phyloP scores from a whole-genome alignment of 129 eudicot genomes.

The Artemisia argyi region DNA sequence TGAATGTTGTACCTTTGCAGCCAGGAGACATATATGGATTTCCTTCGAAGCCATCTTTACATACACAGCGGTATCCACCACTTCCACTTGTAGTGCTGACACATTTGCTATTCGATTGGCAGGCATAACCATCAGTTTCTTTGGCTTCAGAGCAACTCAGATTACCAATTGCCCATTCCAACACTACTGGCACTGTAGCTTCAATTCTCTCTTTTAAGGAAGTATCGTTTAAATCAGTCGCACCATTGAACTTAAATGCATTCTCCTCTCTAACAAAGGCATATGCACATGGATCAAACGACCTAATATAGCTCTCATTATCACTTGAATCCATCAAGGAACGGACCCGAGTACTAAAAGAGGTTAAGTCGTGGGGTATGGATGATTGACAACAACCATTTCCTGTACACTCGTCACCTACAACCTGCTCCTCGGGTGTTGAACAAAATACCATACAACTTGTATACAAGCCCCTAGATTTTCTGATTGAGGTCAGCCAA shows the following conservation, averaged over 20 bases:
- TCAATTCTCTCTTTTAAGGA: not conserved
- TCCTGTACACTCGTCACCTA: conserved; percentile 33
- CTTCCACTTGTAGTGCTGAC: not conserved
- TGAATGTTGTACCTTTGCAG: no score
- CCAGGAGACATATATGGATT: no score
- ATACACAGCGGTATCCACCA: no score
- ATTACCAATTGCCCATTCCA: conserved; percentile 37
- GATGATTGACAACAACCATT: conserved; percentile 48
- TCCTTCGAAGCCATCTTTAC: no score
- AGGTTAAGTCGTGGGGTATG: conserved; percentile 13
- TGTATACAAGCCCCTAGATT: not conserved
- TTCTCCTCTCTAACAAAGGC: no score
- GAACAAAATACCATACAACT: conserved; percentile 28
- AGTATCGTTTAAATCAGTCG: conserved; percentile 10
- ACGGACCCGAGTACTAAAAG: no score
- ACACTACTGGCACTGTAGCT: conserved; percentile 23
- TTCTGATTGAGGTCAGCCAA: not conserved
- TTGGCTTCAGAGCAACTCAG: conserved; percentile 17
- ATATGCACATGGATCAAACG: no score
- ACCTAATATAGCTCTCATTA: no score
- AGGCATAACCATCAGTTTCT: not conserved
- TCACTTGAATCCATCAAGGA: no score
- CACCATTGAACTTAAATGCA: not conserved
- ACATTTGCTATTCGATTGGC: conserved; percentile 30
- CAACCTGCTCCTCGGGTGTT: conserved; percentile 7